Percentiles rank a stretch among this genome's conserved stretches.
Evolutionary conservation across 1,284 basidiomycete species (phyloP).

Genomic region (Neotropicomus parvogracilis): DNA sequence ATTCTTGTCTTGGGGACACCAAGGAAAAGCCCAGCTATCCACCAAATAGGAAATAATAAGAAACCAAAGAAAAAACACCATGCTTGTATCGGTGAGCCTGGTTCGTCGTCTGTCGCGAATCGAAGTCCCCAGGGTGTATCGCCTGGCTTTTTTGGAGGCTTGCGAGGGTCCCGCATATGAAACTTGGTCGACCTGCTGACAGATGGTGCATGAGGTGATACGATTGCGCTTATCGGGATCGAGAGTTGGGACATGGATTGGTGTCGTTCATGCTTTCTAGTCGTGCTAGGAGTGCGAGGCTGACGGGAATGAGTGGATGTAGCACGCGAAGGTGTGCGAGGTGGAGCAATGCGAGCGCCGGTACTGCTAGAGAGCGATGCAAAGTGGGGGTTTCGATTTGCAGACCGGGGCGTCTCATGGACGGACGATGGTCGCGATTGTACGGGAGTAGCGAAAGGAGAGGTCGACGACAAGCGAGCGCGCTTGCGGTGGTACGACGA

Average conservation of each 20-base stretch:
- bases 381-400: constrained; percentile 36
- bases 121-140: constrained; percentile 60
- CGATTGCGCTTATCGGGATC: constrained; percentile 72
- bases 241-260: constrained; percentile 59
- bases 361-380: constrained; percentile 56
- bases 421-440: constrained; percentile 38
- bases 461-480: constrained; percentile 51
- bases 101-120: constrained; percentile 48
- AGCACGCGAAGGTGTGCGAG: constrained; percentile 37
- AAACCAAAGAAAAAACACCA: constrained; percentile 78
- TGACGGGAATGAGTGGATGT: constrained; percentile 38
- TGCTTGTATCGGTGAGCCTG: constrained; percentile 63
- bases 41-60: constrained; percentile 73
- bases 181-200: constrained; percentile 52
- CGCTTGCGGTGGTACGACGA: constrained; percentile 69
- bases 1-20: constrained; percentile 58
- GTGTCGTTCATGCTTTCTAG: constrained; percentile 37
- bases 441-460: constrained; percentile 34
- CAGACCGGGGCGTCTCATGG: constrained; percentile 26
- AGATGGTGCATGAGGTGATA: constrained; percentile 73
- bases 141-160: constrained; percentile 50
- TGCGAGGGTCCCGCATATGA: constrained; percentile 76
- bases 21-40: constrained; percentile 58
- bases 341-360: constrained; percentile 37
- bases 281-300: constrained; percentile 27